Percentiles rank a stretch among this genome's conserved stretches.
Evolutionary conservation across 768 basidiomycete genomes (phyloP).

Genomic region (Rhodotorula sphaerocarpa): DNA sequence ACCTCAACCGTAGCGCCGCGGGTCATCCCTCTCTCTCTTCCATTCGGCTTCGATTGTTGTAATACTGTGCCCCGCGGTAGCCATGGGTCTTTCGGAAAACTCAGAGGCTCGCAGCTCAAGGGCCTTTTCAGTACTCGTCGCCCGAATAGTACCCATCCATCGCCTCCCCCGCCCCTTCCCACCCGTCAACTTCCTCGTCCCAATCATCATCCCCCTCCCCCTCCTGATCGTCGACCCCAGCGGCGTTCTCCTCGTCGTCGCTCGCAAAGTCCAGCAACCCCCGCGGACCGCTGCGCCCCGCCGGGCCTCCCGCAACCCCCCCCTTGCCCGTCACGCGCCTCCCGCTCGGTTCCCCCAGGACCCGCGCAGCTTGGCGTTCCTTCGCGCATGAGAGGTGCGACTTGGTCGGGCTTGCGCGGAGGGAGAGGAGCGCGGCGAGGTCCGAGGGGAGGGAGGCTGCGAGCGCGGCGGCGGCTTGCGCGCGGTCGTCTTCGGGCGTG

Average conservation of each 20-base stretch:
- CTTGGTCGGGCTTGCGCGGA: conserved; percentile 24
- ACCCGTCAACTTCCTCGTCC: conserved; percentile 31
- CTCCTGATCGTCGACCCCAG: not conserved
- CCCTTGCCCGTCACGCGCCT: too few species aligned
- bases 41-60: not conserved
- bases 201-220: conserved; percentile 33
- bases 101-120: too few species aligned
- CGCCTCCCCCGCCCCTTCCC: conserved; percentile 26
- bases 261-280: conserved; percentile 19
- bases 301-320: too few species aligned
- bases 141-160: conserved; percentile 32
- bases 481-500: not conserved
- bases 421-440: conserved; percentile 24
- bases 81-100: too few species aligned
- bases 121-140: conserved; percentile 5
- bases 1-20: not conserved
- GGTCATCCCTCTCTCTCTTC: too few species aligned
- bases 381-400: conserved; percentile 2
- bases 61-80: too few species aligned
- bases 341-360: conserved; percentile 12
- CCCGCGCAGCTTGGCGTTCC: conserved; percentile 13
- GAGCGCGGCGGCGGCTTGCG: not conserved
- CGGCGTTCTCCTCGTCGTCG: not conserved
- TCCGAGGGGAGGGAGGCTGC: conserved; percentile 20
- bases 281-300: not conserved